Evolutionary conservation across 139 green algal species (phyloP).

Genomic region (Spirogloea muscicola): DNA sequence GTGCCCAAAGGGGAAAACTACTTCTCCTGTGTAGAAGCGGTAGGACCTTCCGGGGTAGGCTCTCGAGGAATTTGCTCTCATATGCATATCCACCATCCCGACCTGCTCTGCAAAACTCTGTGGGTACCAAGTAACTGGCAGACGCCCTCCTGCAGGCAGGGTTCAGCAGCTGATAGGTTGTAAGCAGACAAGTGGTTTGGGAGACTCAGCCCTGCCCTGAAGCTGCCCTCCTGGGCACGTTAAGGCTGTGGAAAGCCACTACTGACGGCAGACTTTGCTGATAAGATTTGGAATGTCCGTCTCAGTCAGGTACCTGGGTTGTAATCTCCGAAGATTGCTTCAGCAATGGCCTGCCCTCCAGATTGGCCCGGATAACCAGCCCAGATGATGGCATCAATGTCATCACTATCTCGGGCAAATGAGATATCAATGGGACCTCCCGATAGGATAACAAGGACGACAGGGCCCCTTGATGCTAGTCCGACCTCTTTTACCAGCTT

Average conservation of each 20-base stretch:
- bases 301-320: conserved; percentile 11
- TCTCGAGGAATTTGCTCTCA: conserved; percentile 7
- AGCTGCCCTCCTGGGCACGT: no score
- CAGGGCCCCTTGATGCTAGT: not conserved
- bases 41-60: conserved; percentile 26
- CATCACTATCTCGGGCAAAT: not conserved
- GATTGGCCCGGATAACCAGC: conserved; percentile 27
- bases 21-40: conserved; percentile 26
- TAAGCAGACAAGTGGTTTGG: no score
- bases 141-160: conserved; percentile 11
- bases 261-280: no score
- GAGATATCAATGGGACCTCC: conserved; percentile 21
- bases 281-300: not conserved
- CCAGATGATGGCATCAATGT: conserved; percentile 16
- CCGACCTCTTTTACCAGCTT: conserved; percentile 1
- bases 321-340: conserved; percentile 16
- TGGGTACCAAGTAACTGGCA: conserved; percentile 25
- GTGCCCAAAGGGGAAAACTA: conserved; percentile 33
- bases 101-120: conserved; percentile 18
- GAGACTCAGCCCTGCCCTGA: no score
- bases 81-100: conserved; percentile 33
- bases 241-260: no score
- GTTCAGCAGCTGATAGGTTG: no score
- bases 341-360: conserved; percentile 12
- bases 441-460: conserved; percentile 19